Conservation (phyloP, 2,329 filamentous ascomycete species). For the Fusarium sp. region DNA sequence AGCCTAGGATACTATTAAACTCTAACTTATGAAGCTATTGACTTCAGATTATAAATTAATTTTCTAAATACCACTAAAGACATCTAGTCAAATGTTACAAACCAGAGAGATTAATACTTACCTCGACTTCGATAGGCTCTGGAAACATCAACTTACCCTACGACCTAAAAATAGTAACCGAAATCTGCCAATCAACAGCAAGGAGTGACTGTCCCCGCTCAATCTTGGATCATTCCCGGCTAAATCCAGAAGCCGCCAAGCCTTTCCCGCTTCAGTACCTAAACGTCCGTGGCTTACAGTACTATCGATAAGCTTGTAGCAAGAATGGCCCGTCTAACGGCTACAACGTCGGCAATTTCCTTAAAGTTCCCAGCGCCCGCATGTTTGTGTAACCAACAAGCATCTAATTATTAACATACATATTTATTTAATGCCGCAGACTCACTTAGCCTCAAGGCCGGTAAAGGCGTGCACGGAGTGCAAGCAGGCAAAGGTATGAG, state of each 20-base stretch:
- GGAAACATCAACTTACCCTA: not conserved
- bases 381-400: not conserved
- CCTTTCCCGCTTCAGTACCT: not conserved
- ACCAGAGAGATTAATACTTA: no score
- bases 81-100: not conserved
- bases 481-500: constrained; percentile 25
- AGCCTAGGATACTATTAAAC: no score
- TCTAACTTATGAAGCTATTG: rapidly evolving
- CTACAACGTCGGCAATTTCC: not conserved
- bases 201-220: not conserved
- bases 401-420: not conserved
- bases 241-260: not conserved
- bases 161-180: rapidly evolving
- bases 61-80: no score
- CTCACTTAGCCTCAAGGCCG: not conserved
- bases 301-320: constrained; percentile 1
- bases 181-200: not conserved
- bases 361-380: not conserved
- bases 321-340: not conserved
- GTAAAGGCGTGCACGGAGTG: constrained; percentile 30
- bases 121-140: rapidly evolving
- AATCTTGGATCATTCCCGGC: not conserved
- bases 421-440: not conserved
- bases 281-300: not conserved
- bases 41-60: rapidly evolving